A percentile compares a stretch with the other conserved stretches of the same genome.
phyloP scores from a whole-genome alignment of 2,329 filamentous ascomycete species.

The Diaporthe eres region DNA sequence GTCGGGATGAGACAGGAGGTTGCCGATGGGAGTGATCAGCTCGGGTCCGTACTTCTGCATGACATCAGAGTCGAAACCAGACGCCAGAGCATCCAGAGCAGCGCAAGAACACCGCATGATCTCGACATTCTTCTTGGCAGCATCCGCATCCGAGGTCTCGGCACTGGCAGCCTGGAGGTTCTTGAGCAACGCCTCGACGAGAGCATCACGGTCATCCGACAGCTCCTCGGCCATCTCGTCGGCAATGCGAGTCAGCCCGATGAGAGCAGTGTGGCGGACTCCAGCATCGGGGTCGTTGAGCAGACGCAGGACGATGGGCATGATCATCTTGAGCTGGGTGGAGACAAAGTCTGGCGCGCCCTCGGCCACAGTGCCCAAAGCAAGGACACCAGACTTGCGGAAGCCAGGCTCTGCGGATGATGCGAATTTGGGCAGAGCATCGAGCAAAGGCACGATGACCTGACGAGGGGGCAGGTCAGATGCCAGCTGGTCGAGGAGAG shows the following conservation, averaged over 20 bases:
- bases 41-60: conserved; percentile 86
- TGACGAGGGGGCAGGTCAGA: conserved; percentile 92
- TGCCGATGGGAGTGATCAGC: conserved; percentile 87
- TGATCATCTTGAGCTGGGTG: conserved; percentile 87
- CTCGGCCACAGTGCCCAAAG: conserved; percentile 94
- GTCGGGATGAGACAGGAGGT: conserved; percentile 86
- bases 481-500: conserved; percentile 89
- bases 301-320: conserved; percentile 87
- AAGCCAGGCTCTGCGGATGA: conserved; percentile 80
- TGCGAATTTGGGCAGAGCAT: conserved; percentile 87
- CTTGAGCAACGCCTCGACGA: conserved; percentile 88
- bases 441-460: conserved; percentile 92
- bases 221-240: conserved; percentile 95
- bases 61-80: conserved; percentile 84
- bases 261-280: conserved; percentile 89
- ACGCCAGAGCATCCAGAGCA: conserved; percentile 91
- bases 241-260: conserved; percentile 89
- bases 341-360: conserved; percentile 97
- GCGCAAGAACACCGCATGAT: conserved; percentile 93
- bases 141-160: conserved; percentile 72
- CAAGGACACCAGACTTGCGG: conserved; percentile 91
- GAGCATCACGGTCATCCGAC: conserved; percentile 83
- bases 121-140: conserved; percentile 81
- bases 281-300: conserved; percentile 86
- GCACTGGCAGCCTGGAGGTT: conserved; percentile 87